Base-by-base conservation (phyloP, 176 grass and related monocot species). In the Hyparrhenia diplandra region DNA sequence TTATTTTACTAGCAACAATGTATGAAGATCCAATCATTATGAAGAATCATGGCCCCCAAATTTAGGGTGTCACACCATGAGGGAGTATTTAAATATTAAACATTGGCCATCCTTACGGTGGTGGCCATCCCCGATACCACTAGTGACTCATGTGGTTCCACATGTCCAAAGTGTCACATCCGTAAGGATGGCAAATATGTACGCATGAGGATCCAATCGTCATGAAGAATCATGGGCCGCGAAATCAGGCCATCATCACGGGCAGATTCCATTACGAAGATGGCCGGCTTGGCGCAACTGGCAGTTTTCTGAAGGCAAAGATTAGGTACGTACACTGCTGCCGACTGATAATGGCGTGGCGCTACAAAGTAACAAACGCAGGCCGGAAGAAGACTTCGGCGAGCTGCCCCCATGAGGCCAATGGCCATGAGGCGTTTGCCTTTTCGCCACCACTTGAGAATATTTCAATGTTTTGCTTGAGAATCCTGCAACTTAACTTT, bases 401-500 rank as follows among this genome's bases (percentile, higher is more conserved):
- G 21, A 59, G 55, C 55, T 59, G 55, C 4, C 55, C 55, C 23
- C 51, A 21, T 20, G 6, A 17, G 17, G 8, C 17, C 24, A 17
- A 57, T 46, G 12, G 55, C 11, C 78, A 5, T 42, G 46, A 83
- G 43, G 75, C 76, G 32, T 67, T 59, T 67, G 47, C 75, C 14
- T 83, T 21, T 86, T 23, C 25, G 67, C 47, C 11, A 47, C 67
- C 58, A 39, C n/a, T 54, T 67, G 30, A 23, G 27, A 30, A 30
- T 63, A 14, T 74, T 47, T 35, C 27, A 8, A 69, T 39, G 25
- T 25, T n/a, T 88, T 69, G 39, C 49, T 88, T 80, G 49, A 75
- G 39, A 84, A 69, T 69, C 86, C 69, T 74, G 86, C 74, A 58
- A 47, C 34, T 49, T 6, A 18, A 17, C 28, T 79, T n/a, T 59